Evolutionary conservation across 768 basidiomycete genomes (phyloP).

Genomic region (Trametes cingulata): DNA sequence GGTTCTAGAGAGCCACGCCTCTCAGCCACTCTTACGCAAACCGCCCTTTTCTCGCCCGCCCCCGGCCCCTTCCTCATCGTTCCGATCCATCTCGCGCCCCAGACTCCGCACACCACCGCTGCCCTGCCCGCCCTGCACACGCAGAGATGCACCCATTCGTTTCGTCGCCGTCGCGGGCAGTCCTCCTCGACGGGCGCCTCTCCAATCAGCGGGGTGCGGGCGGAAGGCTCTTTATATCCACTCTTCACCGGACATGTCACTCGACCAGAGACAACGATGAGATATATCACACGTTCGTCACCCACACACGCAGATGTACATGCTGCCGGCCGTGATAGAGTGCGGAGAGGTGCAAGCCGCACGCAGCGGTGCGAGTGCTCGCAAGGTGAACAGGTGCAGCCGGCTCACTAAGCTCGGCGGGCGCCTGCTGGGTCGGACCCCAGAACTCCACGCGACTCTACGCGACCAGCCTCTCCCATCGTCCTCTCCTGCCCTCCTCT

Average conservation of each 20-base stretch:
- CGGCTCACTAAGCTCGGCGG: conserved; percentile 4
- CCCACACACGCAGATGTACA: neutral
- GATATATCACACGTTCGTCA: conserved; percentile 5
- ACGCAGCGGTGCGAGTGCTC: neutral
- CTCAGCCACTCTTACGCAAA: conserved; percentile 31
- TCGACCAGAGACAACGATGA: conserved; percentile 2
- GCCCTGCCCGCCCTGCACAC: neutral
- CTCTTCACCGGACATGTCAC: conserved; percentile 14
- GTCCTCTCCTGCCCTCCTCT: neutral
- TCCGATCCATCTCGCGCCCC: neutral
- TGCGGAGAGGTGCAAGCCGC: conserved; percentile 2
- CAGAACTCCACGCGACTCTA: conserved; percentile 7
- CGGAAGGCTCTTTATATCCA: neutral
- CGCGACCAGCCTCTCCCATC: neutral
- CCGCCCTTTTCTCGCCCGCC: conserved; percentile 21
- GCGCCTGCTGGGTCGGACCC: conserved; percentile 9
- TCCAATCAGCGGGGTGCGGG: conserved; percentile 1
- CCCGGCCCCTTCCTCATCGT: conserved; percentile 2
- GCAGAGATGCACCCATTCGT: neutral
- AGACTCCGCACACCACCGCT: neutral
- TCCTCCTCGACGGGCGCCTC: conserved; percentile 11
- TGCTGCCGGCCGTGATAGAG: neutral
- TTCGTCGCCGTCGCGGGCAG: neutral
- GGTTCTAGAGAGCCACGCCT: conserved; percentile 31
- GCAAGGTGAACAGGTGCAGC: neutral